Conservation (phyloP, 1,284 basidiomycete species). For the Heterobasidion occidentale region DNA sequence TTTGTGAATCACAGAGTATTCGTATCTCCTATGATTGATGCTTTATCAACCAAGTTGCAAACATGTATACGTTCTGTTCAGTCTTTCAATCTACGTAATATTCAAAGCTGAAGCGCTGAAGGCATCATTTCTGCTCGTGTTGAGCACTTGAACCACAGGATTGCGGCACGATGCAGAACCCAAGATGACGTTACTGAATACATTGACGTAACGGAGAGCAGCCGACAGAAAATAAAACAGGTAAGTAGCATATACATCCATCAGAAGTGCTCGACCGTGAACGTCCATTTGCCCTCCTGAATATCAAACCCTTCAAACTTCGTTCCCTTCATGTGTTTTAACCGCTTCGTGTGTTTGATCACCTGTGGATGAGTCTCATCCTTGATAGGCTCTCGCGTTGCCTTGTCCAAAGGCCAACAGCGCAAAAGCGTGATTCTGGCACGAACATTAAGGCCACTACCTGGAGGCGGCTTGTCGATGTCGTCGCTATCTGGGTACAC, state of each 20-base stretch:
- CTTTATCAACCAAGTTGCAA: no score
- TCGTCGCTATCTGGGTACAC: constrained; percentile 89
- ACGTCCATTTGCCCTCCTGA: constrained; percentile 85
- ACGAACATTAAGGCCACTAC: constrained; percentile 85
- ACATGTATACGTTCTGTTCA: no score
- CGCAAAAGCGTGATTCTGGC: constrained; percentile 75
- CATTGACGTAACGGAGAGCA: neutral
- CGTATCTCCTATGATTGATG: neutral
- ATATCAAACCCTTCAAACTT: constrained; percentile 81
- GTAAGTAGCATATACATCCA: neutral
- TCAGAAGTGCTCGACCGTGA: constrained; percentile 90
- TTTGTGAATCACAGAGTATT: neutral
- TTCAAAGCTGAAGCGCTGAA: no score
- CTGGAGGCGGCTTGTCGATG: constrained; percentile 72
- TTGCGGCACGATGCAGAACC: no score
- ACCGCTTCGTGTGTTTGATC: constrained; percentile 74
- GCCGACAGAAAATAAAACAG: neutral
- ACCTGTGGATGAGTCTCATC: constrained; percentile 71
- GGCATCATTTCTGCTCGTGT: no score
- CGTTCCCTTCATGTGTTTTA: constrained; percentile 83
- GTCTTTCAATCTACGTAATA: no score
- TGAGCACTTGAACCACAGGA: no score
- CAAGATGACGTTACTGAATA: neutral
- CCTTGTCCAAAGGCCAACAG: constrained; percentile 90
- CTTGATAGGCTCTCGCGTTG: constrained; percentile 85